Evolutionary conservation across 2,329 filamentous ascomycete genomes (phyloP).

Genomic region (Eutypa lata): DNA sequence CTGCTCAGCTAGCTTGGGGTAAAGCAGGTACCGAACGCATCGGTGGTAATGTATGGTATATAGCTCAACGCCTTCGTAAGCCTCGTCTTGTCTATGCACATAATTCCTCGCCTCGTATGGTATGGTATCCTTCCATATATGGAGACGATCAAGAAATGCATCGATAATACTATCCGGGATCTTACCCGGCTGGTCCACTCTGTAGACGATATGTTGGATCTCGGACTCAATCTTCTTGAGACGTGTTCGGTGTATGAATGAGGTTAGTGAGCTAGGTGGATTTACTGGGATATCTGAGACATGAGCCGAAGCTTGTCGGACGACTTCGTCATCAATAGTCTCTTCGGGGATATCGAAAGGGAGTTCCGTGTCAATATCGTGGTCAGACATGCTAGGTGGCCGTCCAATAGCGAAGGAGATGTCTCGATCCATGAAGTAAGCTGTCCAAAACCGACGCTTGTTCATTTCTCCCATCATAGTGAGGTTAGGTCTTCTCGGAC

Average conservation of each 20-base stretch:
- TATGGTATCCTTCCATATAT: constrained; percentile 23
- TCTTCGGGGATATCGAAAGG: constrained; percentile 27
- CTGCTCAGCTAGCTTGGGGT: constrained; percentile 23
- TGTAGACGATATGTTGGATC: constrained; percentile 26
- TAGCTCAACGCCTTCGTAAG: constrained; percentile 24
- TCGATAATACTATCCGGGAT: constrained; percentile 21
- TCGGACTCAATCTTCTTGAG: constrained; percentile 29
- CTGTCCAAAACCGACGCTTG: constrained; percentile 28
- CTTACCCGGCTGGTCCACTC: constrained; percentile 21
- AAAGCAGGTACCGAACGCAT: constrained; percentile 24
- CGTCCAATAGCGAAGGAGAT: constrained; percentile 27
- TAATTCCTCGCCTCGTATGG: constrained; percentile 23
- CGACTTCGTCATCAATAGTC: constrained; percentile 17
- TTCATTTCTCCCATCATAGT: constrained; percentile 26
- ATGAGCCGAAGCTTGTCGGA: constrained; percentile 20
- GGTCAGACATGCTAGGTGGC: constrained; percentile 27
- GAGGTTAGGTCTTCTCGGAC: constrained; percentile 18
- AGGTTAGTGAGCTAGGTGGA: constrained; percentile 23
- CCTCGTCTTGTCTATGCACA: constrained; percentile 20
- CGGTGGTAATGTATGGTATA: constrained; percentile 30
- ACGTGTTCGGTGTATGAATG: constrained; percentile 26
- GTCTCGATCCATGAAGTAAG: constrained; percentile 27
- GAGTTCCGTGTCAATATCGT: constrained; percentile 27
- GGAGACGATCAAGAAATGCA: constrained; percentile 21
- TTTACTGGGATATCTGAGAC: constrained; percentile 18